Evolutionary conservation across 2,329 filamentous ascomycete species (phyloP).

Genomic region (Pezicula radicicola): DNA sequence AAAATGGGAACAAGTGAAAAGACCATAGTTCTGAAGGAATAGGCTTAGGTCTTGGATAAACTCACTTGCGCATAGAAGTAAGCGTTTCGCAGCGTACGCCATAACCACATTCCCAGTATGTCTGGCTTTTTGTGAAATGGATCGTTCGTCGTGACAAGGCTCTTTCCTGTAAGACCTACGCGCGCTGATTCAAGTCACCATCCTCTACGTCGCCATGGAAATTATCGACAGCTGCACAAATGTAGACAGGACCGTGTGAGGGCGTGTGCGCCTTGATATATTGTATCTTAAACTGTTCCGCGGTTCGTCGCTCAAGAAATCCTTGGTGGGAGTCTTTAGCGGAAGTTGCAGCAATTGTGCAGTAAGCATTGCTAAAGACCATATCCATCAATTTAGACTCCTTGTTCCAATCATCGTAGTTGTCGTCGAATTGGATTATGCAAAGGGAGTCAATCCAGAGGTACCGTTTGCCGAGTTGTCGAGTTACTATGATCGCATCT

Average conservation of each 20-base stretch:
- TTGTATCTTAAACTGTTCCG: background rate
- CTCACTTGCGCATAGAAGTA: background rate
- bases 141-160: conserved; percentile 24
- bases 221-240: conserved; percentile 3
- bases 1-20: background rate
- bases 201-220: conserved; percentile 14
- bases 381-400: background rate
- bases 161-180: conserved; percentile 27
- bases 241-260: background rate
- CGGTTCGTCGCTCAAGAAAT: background rate
- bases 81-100: background rate
- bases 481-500: too few species aligned
- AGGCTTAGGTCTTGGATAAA: background rate
- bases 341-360: background rate
- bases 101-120: conserved; percentile 24
- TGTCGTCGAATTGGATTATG: background rate
- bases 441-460: too few species aligned
- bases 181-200: conserved; percentile 18
- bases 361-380: background rate
- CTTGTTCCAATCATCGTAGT: background rate
- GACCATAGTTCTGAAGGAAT: background rate
- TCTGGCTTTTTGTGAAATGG: conserved; percentile 24
- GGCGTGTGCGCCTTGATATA: background rate
- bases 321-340: background rate
- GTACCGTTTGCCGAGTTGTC: too few species aligned